Conservation (phyloP, 805 yeast genomes). For the Schizosaccharomyces lindneri region DNA sequence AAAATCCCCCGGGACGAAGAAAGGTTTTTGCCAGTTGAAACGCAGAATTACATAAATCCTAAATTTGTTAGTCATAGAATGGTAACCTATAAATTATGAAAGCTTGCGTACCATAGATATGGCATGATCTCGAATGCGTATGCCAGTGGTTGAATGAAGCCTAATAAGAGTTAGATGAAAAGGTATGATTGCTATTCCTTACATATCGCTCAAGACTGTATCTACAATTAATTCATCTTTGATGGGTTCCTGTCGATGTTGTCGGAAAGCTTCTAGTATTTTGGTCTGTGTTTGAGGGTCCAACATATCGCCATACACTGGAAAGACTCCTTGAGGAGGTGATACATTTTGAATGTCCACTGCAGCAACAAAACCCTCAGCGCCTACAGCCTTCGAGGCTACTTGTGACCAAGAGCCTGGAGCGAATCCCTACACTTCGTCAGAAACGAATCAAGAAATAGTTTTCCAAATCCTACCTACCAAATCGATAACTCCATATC, state of each 20-base stretch:
- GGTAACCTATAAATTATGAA: neutral
- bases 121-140: neutral
- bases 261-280: neutral
- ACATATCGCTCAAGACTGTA: neutral
- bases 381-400: neutral
- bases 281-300: neutral
- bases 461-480: neutral
- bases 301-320: neutral
- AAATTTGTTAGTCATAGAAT: neutral
- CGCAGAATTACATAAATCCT: neutral
- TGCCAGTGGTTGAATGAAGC: neutral
- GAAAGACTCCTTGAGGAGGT: neutral
- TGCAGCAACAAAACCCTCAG: neutral
- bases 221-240: neutral
- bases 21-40: neutral
- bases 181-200: neutral
- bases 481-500: neutral
- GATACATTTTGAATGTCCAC: neutral
- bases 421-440: neutral
- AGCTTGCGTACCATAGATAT: neutral
- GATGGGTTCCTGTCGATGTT: neutral
- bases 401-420: constrained; percentile 1
- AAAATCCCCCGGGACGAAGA: neutral
- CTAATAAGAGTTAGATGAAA: neutral
- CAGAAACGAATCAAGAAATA: neutral